Base-by-base conservation (phyloP, 176 grass and related monocot genomes). In the Aegilops speltoides region DNA sequence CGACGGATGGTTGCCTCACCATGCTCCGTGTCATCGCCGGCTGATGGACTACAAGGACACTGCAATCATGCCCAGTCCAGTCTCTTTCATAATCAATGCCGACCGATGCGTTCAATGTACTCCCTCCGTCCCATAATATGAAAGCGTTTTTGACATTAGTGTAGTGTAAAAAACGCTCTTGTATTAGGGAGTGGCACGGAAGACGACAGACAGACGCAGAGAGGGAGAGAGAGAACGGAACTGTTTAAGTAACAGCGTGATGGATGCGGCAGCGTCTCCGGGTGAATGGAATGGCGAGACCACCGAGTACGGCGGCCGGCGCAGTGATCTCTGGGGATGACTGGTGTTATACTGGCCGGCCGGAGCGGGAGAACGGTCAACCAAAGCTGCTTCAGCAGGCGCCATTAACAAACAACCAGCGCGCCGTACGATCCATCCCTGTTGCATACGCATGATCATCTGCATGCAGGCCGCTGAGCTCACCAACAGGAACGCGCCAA, bases 161-260 rank as follows among this genome's bases (percentile, higher is more conserved):
- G 29, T 31, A 31, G 2, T 31, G 29, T 31, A 2, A 31, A 31
- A 31, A 31, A 3, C 29, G 29, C 29, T 31, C 29, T 31, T 31
- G 2, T 31, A 31, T 31, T 28, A 2, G 28, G 28, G 2, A 31
- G 31, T 31, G 2, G 31, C 31, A 31, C 3, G 31, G 31, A 31
- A 31, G 31, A 31, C 31, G 31, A 31, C 31, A 31, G 31, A 31
- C 31, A 31, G 31, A 3, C 3, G 0, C 0, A 34, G 7, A 37
- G 36, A 7, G 36, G 8, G 36, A 37, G 36, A 8, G 36, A 1
- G 6, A n/a, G 29, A 26, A 84, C 66, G 33, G 43, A 37, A 79
- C 89, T 84, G 85, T 83, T 84, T 75, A 76, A 75, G 76, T 45
- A 84, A 74, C 76, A 76, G 59, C 31, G 76, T 87, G 85, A 87